Conservation (phyloP, 768 basidiomycete genomes). For the Xerocomellus amylosporus region DNA sequence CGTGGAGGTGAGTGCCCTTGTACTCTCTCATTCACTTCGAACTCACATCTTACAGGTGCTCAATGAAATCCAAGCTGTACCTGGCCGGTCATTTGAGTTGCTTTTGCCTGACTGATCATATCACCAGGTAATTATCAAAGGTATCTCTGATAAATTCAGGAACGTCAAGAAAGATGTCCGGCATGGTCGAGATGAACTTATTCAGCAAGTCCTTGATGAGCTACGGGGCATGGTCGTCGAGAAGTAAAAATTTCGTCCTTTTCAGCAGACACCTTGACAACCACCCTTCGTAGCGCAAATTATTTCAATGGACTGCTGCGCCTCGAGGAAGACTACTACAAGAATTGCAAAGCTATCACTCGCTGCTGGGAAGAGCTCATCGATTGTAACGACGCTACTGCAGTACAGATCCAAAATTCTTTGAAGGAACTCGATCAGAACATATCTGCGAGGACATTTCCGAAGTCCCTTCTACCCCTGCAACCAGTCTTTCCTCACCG, state of each 20-base stretch:
- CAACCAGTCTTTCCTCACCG: slow-evolving; percentile 17
- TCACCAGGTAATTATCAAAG: slow-evolving; percentile 46
- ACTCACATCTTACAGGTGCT: slow-evolving; percentile 39
- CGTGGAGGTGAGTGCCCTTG: slow-evolving; percentile 37
- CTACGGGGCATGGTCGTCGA: slow-evolving; percentile 41
- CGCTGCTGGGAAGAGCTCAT: slow-evolving; percentile 42
- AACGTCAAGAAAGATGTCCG: slow-evolving; percentile 46
- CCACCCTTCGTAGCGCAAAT: slow-evolving; percentile 35
- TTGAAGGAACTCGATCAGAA: slow-evolving; percentile 50
- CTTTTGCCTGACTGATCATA: slow-evolving; percentile 13
- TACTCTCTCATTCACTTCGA: background rate
- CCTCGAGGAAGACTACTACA: slow-evolving; percentile 53
- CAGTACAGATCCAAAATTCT: slow-evolving; percentile 35
- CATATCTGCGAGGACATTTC: slow-evolving; percentile 49
- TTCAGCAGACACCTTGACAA: slow-evolving; percentile 4
- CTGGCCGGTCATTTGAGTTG: background rate
- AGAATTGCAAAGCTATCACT: slow-evolving; percentile 39
- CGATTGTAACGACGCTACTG: slow-evolving; percentile 38
- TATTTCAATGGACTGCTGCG: slow-evolving; percentile 55
- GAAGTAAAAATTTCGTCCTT: slow-evolving; percentile 17
- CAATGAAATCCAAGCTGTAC: slow-evolving; percentile 48
- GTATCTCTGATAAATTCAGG: slow-evolving; percentile 47
- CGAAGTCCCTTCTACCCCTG: slow-evolving; percentile 41
- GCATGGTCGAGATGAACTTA: slow-evolving; percentile 43
- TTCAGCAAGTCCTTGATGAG: slow-evolving; percentile 43